Conservation (phyloP, 441 rosid genomes). For the Adansonia gregorii region DNA sequence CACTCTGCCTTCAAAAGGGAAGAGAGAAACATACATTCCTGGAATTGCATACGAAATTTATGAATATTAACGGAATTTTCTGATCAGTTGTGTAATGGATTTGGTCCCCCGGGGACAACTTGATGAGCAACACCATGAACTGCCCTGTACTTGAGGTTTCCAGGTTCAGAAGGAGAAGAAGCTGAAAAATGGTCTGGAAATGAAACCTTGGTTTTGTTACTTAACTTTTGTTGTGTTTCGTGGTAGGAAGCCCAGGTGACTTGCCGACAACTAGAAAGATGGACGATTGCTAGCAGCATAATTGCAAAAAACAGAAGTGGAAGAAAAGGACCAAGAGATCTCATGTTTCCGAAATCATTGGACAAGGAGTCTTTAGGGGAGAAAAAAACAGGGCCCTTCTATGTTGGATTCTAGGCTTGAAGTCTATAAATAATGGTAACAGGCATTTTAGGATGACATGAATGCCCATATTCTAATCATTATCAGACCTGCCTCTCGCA, state of each 20-base stretch:
- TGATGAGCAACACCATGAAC: conserved; percentile 30
- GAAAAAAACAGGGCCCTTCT: not conserved
- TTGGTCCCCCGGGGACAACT: conserved; percentile 54
- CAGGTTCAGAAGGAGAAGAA: not conserved
- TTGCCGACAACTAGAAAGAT: conserved; percentile 37
- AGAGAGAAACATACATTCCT: not conserved
- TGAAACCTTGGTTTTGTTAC: not conserved
- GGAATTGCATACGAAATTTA: not conserved
- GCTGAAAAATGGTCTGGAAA: conserved; percentile 21
- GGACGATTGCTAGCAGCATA: conserved; percentile 23
- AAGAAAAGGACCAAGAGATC: conserved; percentile 24
- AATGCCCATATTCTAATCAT: conserved; percentile 28
- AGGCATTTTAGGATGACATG: conserved; percentile 14
- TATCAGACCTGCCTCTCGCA: not conserved
- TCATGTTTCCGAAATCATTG: conserved; percentile 29
- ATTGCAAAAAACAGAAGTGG: conserved; percentile 29
- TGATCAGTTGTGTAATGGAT: conserved; percentile 55
- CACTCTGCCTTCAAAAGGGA: not conserved
- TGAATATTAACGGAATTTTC: not conserved
- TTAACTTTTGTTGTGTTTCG: conserved; percentile 17
- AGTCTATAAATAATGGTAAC: conserved; percentile 13
- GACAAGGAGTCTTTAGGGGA: not conserved
- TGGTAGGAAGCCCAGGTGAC: conserved; percentile 23
- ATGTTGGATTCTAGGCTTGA: not conserved
- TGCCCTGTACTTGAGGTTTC: conserved; percentile 18